These are phyloP conservation scores for Auricularia cornea DNA, from an alignment of 768 basidiomycete genomes.

Conservation along the genomic window DNA sequence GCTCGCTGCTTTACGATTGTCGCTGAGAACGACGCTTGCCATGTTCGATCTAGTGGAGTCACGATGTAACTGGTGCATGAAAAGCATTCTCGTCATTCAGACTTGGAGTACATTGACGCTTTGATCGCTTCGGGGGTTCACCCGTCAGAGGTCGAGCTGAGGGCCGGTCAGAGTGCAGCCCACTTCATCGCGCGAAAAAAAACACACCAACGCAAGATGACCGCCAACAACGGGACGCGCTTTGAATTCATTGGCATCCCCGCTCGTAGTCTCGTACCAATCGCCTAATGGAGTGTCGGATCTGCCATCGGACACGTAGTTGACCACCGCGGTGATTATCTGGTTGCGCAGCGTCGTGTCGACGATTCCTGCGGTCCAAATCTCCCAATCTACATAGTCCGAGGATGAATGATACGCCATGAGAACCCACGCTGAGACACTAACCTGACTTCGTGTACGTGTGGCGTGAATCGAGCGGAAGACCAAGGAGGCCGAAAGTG, in stretches of 20 bases:
- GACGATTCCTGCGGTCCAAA: conserved; percentile 48
- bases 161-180: too few relatives aligned
- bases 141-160: too few relatives aligned
- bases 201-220: conserved; percentile 4
- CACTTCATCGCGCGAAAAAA: too few relatives aligned
- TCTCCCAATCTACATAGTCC: conserved; percentile 47
- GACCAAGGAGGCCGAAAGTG: conserved; percentile 37
- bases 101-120: too few relatives aligned
- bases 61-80: too few relatives aligned
- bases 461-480: conserved; percentile 44
- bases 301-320: conserved; percentile 39
- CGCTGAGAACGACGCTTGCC: too few relatives aligned
- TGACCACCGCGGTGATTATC: conserved; percentile 41
- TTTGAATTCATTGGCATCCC: conserved; percentile 39
- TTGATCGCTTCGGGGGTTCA: too few relatives aligned
- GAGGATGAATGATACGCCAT: neutral
- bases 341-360: conserved; percentile 38
- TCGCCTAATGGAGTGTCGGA: conserved; percentile 36
- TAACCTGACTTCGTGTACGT: conserved; percentile 50
- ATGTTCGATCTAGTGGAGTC: too few relatives aligned
- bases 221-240: conserved; percentile 21
- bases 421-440: neutral
- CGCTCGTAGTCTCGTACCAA: conserved; percentile 49
- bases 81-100: too few relatives aligned
- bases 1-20: too few relatives aligned